phyloP scores from a whole-genome alignment of 257 asterid species.

The Paraleonurus japonicus region DNA sequence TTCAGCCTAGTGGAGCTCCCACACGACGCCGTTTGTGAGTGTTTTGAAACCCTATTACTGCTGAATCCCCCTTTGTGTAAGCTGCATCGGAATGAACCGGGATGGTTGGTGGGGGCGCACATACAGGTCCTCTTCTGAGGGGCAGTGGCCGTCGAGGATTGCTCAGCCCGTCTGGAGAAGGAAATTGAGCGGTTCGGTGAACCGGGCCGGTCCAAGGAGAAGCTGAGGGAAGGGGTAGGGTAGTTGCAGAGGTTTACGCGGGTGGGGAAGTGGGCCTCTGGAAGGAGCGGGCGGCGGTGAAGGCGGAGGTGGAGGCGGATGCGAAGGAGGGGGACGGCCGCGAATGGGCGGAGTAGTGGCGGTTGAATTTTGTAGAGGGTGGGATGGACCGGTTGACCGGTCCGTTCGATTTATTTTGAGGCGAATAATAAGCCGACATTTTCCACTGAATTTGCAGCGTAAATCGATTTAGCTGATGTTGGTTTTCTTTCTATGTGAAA shows the following conservation, averaged over 20 bases:
- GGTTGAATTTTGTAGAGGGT: conserved; percentile 31
- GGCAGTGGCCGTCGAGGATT: conserved; percentile 26
- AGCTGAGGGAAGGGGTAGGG: conserved; percentile 20
- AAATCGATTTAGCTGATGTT: background rate
- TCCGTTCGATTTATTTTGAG: conserved; percentile 36
- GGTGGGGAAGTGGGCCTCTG: conserved; percentile 23
- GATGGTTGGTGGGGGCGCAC: conserved; percentile 69
- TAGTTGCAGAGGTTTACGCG: conserved; percentile 20
- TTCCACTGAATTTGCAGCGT: background rate
- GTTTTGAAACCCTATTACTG: background rate
- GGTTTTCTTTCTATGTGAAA: background rate
- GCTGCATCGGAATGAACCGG: conserved; percentile 66
- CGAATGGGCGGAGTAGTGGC: conserved; percentile 19
- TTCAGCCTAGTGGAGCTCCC: conserved; percentile 37
- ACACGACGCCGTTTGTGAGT: conserved; percentile 26
- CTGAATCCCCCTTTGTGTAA: conserved; percentile 31
- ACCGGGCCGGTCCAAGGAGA: conserved; percentile 33
- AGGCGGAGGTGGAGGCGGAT: conserved; percentile 28
- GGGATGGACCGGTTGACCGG: conserved; percentile 42
- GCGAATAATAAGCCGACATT: conserved; percentile 34
- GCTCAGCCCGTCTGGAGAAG: conserved; percentile 18
- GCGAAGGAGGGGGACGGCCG: conserved; percentile 25
- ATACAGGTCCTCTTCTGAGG: conserved; percentile 43
- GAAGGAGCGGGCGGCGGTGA: conserved; percentile 29
- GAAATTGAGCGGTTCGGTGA: conserved; percentile 26